Base-by-base conservation (phyloP, 345 rosid genomes). In the Aurinia saxatilis region DNA sequence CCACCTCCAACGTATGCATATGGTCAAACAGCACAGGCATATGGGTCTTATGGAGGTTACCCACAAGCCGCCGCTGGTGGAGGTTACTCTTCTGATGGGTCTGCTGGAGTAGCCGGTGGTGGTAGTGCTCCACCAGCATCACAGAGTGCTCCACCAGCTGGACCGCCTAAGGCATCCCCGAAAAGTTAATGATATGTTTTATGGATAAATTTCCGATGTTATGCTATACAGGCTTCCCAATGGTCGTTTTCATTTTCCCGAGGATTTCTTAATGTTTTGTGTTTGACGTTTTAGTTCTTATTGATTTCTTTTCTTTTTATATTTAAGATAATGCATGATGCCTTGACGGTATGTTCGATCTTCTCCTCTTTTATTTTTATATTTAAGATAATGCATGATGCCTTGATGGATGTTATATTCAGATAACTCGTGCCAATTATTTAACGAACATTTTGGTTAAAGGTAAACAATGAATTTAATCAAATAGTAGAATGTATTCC, bases 141-240 rank as follows among this genome's bases (percentile, higher is more conserved):
- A 1, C 87, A 84, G 71, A 51, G 81, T 44, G 78, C 50, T 37
- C 88, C 81, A 60, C 85, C 70, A 34, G 69, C 84, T 71, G 95
- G 81, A 39, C 87, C 72, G 8, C 67, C 87, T 2, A 85, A 93
- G 50, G 70, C 88, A 17, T 91, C 98, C 0, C 98, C 95, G 1
- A 74, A 73, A 25, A 80, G 81, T 67, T 85, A 67, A 77, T 65
- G 12, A 10, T 21, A 21, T 37, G 54, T 21, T 37, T n/a, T n/a
- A 23, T 21, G 52, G 23, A 27, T 39, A 55, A 41, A 12, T 42
- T 50, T 57, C 49, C 50, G 30, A 51, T 62, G 63, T 70, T 62
- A 54, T 15, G 40, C 64, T 33, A 6, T 31, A 63, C 54, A 70
- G 18, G 44, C 69, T 38, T 36, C 12, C 30, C 7, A 27, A 27